These are phyloP conservation scores for Syzygium aromaticum DNA, from an alignment of 345 rosid species.

Conservation along the genomic window DNA sequence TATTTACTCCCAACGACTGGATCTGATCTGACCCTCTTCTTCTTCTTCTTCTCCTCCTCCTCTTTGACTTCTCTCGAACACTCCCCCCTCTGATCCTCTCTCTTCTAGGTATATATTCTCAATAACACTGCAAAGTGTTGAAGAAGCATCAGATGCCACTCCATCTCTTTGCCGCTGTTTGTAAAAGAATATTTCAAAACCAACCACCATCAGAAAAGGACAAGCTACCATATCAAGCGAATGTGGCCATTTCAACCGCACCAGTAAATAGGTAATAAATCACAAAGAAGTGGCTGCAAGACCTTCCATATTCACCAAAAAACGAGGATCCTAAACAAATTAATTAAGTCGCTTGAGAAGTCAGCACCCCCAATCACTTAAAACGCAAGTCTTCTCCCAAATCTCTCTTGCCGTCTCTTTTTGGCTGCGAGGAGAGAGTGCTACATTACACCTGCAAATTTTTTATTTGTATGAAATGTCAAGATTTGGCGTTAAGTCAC, in stretches of 20 bases:
- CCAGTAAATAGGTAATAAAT: neutral
- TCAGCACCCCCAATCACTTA: neutral
- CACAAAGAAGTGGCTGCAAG: neutral
- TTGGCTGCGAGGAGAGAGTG: neutral
- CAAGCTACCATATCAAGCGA: neutral
- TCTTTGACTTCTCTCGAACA: neutral
- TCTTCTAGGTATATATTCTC: constrained; percentile 5
- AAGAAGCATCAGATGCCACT: neutral
- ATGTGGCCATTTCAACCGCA: neutral
- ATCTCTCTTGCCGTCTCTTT: neutral
- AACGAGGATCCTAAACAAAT: neutral
- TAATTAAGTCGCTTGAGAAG: neutral
- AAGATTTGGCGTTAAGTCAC: neutral
- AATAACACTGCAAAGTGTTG: neutral
- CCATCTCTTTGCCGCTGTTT: neutral
- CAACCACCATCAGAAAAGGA: neutral
- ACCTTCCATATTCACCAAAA: neutral
- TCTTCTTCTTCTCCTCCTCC: neutral
- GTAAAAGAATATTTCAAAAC: neutral
- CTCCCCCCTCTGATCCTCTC: neutral
- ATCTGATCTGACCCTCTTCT: constrained; percentile 14
- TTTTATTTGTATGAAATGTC: neutral
- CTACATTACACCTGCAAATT: neutral
- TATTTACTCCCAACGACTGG: constrained; percentile 1
- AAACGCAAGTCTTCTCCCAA: neutral